Evolutionary conservation across 2,329 filamentous ascomycete genomes (phyloP).

Genomic region (Sphaerulina vaccinii): DNA sequence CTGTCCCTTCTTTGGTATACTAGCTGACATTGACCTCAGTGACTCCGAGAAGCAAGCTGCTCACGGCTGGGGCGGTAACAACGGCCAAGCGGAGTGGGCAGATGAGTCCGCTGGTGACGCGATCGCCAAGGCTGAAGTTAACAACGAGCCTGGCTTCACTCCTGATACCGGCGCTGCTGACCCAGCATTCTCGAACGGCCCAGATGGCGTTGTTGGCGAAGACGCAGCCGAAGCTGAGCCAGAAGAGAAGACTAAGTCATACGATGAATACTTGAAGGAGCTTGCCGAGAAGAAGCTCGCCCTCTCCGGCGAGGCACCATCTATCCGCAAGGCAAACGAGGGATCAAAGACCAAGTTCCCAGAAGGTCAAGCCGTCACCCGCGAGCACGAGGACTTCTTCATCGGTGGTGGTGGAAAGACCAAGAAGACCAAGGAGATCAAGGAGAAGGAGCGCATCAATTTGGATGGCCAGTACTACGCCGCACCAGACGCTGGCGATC

Average conservation of each 20-base stretch:
- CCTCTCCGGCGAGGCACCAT: conserved; percentile 62
- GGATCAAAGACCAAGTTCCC: conserved; percentile 95
- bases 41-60: conserved; percentile 83
- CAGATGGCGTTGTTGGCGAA: conserved; percentile 36
- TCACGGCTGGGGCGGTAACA: conserved; percentile 83
- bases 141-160: conserved; percentile 31
- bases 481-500: conserved; percentile 56
- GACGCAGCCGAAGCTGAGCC: conserved; percentile 38
- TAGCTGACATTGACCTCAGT: conserved; percentile 44
- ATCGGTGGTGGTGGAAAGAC: conserved; percentile 71
- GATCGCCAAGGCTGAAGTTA: conserved; percentile 64
- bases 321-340: conserved; percentile 89
- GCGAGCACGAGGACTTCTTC: conserved; percentile 71
- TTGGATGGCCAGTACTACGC: conserved; percentile 72
- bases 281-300: conserved; percentile 73
- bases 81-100: conserved; percentile 75
- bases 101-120: conserved; percentile 90
- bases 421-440: conserved; percentile 77
- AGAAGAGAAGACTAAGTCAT: conserved; percentile 85
- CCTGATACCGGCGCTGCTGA: conserved; percentile 42
- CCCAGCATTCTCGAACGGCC: conserved; percentile 47
- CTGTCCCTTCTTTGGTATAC: not conserved
- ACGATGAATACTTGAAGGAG: conserved; percentile 81
- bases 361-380: conserved; percentile 66
- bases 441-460: conserved; percentile 73